Evolutionary conservation across 1,139 yeast species (phyloP).

Genomic region (Taphrina sp.): DNA sequence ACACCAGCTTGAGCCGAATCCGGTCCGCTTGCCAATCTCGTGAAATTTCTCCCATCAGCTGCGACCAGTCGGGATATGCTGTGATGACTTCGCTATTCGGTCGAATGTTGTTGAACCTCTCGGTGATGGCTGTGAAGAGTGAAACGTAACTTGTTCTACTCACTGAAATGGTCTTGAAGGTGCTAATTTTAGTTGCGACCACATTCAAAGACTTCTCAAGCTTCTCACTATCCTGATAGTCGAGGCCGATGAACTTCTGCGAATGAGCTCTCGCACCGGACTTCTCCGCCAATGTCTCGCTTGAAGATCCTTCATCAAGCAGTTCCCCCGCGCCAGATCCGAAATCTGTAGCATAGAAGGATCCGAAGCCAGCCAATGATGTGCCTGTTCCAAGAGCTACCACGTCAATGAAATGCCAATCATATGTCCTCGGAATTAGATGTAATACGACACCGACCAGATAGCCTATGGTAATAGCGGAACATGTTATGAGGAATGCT

Average conservation of each 20-base stretch:
- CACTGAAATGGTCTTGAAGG: not conserved
- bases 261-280: constrained; percentile 17
- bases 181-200: too few relatives aligned
- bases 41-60: not conserved
- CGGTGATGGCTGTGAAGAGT: not conserved
- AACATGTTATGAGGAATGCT: constrained; percentile 3
- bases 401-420: constrained; percentile 3
- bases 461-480: constrained; percentile 8
- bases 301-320: constrained; percentile 4
- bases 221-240: not conserved
- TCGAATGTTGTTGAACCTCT: not conserved
- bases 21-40: not conserved
- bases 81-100: too few relatives aligned
- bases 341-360: constrained; percentile 15
- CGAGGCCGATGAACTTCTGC: constrained; percentile 14
- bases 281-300: constrained; percentile 9
- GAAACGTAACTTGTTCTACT: not conserved
- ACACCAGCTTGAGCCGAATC: not conserved
- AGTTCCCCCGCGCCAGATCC: constrained; percentile 7
- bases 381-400: constrained; percentile 6
- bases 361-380: not conserved
- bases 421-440: constrained; percentile 4
- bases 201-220: too few relatives aligned
- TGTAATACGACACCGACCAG: constrained; percentile 7
- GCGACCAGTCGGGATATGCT: constrained; percentile 8